Evolutionary conservation across 306 rosid species (phyloP).

Genomic region (Pyrus betulifolia): DNA sequence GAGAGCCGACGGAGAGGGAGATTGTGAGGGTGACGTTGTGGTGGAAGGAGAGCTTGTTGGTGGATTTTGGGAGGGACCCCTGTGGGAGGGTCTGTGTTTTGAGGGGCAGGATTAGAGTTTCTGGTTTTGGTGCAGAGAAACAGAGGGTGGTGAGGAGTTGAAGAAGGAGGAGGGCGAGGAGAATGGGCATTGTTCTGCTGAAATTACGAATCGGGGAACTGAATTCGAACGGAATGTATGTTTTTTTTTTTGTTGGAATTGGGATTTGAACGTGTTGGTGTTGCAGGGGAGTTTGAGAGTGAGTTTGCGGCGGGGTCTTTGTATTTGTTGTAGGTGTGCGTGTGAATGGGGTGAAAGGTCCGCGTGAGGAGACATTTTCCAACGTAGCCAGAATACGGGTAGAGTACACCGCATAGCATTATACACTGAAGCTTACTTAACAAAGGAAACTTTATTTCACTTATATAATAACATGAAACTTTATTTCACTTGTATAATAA

Average conservation of each 20-base stretch:
- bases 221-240: background rate
- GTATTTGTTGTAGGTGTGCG: background rate
- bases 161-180: slow-evolving; percentile 12
- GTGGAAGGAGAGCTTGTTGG: slow-evolving; percentile 51
- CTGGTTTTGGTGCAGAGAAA: slow-evolving; percentile 1
- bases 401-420: no score
- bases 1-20: slow-evolving; percentile 59
- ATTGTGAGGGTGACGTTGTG: slow-evolving; percentile 74
- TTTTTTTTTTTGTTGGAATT: background rate
- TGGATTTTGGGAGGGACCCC: slow-evolving; percentile 13
- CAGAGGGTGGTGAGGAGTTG: background rate
- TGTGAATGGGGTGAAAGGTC: no score
- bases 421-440: accelerated
- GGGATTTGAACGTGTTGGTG: background rate
- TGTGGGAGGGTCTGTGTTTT: slow-evolving; percentile 38
- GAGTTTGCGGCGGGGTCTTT: background rate
- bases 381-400: no score
- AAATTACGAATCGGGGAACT: background rate
- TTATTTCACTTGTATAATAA: accelerated
- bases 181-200: slow-evolving; percentile 12
- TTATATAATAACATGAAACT: no score
- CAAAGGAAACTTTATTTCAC: no score
- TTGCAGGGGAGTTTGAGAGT: background rate
- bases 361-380: no score
- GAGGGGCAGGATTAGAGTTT: slow-evolving; percentile 42